Conservation (phyloP, 257 asterid species). For the Phtheirospermum japonicum region DNA sequence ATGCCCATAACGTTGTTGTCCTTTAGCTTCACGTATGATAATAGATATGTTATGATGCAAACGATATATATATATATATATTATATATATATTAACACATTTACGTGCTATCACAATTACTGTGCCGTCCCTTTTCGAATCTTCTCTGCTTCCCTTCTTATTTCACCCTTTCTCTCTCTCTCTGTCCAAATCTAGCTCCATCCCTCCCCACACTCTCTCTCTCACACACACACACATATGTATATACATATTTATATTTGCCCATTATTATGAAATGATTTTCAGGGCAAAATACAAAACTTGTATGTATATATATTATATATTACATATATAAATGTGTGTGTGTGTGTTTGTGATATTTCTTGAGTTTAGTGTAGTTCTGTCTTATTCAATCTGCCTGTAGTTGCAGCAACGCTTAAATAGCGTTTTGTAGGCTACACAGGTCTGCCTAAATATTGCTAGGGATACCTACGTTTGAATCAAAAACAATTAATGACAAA, state of each 20-base stretch:
- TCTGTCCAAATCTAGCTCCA: slow-evolving; percentile 19
- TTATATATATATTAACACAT: slow-evolving; percentile 30
- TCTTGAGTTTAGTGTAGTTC: slow-evolving; percentile 47
- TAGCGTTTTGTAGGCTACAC: slow-evolving; percentile 28
- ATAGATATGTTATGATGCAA: slow-evolving; percentile 27
- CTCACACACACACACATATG: background rate
- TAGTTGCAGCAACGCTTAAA: slow-evolving; percentile 19
- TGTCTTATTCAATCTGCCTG: slow-evolving; percentile 38
- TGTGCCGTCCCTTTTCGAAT: slow-evolving; percentile 41
- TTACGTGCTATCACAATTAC: slow-evolving; percentile 52
- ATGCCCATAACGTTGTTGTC: slow-evolving; percentile 37
- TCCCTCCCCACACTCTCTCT: background rate
- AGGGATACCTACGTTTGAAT: no score
- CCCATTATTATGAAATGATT: slow-evolving; percentile 41
- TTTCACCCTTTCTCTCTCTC: slow-evolving; percentile 20
- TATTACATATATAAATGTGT: background rate
- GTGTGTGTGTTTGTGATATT: background rate
- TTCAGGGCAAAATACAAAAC: slow-evolving; percentile 8
- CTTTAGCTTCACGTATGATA: slow-evolving; percentile 23
- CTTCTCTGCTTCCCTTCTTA: slow-evolving; percentile 40
- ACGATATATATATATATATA: slow-evolving; percentile 23
- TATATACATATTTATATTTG: background rate
- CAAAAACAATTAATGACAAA: no score
- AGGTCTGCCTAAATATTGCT: slow-evolving; percentile 1
- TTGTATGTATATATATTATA: background rate